Base-by-base conservation (phyloP, 2,329 filamentous ascomycete genomes). In the Fusarium heterosporum region DNA sequence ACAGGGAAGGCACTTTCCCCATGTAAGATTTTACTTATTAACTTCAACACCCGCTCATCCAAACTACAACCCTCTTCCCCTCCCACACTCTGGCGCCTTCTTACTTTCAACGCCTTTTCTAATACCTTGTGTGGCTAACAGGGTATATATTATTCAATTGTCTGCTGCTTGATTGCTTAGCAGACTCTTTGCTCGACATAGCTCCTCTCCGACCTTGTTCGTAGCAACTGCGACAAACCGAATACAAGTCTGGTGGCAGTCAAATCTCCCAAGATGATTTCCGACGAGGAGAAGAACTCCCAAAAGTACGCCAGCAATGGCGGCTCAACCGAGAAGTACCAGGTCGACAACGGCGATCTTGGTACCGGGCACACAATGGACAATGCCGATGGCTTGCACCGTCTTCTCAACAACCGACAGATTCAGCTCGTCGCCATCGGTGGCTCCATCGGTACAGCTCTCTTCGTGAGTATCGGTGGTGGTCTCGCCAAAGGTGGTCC, bases 391-490 rank as follows among this genome's bases (percentile, higher is more conserved):
- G 78, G 76, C 51, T 70, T 79, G 41, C 82, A 85, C 45, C 82
- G 84, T 43, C 80, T 80, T 45, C 79, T 87, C 42, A 79, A 80
- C 66, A 86, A 86, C 72, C 79, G 84, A 51, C 83, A 87, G 68
- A 85, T 87, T 70, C 85, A 87, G 74, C 79, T 87, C 34, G 86
- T 87, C 57, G 85, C 85, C 66, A 83, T 87, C 69, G 85, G 85
- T 29, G 85, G 85, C 43, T 85, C 84, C 53, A 86, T 87, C 64
- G 84, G 84, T 53, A 86, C 84, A 4, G 84, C 84, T 3, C 79
- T 89, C 53, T 89, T 89, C 76, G 84, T 89, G 72, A 86, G 82
- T 70, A 89, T 90, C 64, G 87, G 87, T 56, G 79, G 79, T 66
- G 87, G 86, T 41, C 78, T 83, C 22, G 77, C 77, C 56, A 69